Base-by-base conservation (phyloP, 1,284 basidiomycete genomes). In the Tylopilus sp. region DNA sequence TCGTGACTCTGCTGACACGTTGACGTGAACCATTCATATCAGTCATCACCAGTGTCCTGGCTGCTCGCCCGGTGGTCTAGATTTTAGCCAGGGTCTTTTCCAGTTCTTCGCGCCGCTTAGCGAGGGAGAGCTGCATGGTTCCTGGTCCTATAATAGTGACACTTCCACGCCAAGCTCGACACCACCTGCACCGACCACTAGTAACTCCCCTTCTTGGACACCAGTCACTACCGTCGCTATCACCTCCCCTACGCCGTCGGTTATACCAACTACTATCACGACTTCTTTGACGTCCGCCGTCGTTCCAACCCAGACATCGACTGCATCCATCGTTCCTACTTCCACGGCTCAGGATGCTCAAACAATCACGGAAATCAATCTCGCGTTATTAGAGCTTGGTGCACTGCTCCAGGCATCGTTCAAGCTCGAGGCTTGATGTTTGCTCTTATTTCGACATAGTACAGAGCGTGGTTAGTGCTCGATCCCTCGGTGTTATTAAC, bases 61-160 rank as follows among this genome's bases (percentile, higher is more conserved):
- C n/a, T 81, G 80, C 65, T 22, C 51, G 1, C 60, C 57, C 20
- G 78, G 76, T 48, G 73, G 66, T 25, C 71, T 84, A 47, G 81
- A 83, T 65, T 64, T 83, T 48, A 77, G 77, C 20, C 66, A 70
- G 9, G 67, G 73, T 36, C 76, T 83, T 17, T 83, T 84, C 68
- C 19, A 62, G 9, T 66, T 61, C 63, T 80, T 80, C 59, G 76
- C 69, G 2, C 43, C 62, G 24, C 52, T 61, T 9, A 52, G 46
- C 37, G 57, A 57, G 2, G 80, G 77, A 17, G 62, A 70, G 11
- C 57, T 81, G 31, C 60, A 68, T 45, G 73, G 76, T 26, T 61
- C 61, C 13, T 80, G 78, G 79, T 57, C 57, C 59, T 78, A 66
- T 57, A 63, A 64, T 22, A 67, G 54, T 39, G 65, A 48, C 13